Base-by-base conservation (phyloP, 768 basidiomycete species). In the Coprinopsis sp. region DNA sequence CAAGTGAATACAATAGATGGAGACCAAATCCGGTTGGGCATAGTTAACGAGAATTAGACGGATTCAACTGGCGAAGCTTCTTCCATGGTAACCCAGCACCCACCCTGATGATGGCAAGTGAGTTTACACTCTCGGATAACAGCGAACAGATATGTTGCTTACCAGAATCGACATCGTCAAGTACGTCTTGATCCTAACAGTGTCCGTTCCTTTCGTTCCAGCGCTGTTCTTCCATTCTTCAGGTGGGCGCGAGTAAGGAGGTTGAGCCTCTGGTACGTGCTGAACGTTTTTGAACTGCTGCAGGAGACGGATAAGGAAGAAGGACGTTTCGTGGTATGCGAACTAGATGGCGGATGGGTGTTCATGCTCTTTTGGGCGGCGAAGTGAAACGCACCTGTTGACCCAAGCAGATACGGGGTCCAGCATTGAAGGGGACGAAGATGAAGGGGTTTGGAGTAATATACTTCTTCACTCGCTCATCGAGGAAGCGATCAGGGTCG, bases 401-500 rank as follows among this genome's bases (percentile, higher is more conserved):
- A 2, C 75, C 75, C 6, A 76, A 63, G 49, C 74, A 77, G 4
- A 77, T 77, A 6, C 75, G 58, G 1, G 74, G 74, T 1, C 74
- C 73, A 1, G 73, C 75, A 46, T 76, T 77, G 63, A 77, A 77
- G 2, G 75, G 75, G 6, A 76, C 54, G 55, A 77, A 78, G 31
- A 77, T 74, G 68, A 72, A 79, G 0, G 81, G 79, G 54, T 81
- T 79, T 4, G 73, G 67, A 0, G 67, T 72, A 42, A 79, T 55
- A 52, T 82, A 79, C 53, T 76, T 79, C 4, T 72, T 67, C 27
- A 81, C 47, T 1, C 82, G 66, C 23, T 76, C 71, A 50, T 85
- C 83, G 23, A 85, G 58, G 69, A 83, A 85, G 1, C 83, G 70
- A 49, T 82, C 77, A 0, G 84, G 84, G 55, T 84, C 82, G 55